These are phyloP conservation scores for Cladophialophora psammophila DNA, from an alignment of 2,329 filamentous ascomycete genomes.

Conservation along the genomic window DNA sequence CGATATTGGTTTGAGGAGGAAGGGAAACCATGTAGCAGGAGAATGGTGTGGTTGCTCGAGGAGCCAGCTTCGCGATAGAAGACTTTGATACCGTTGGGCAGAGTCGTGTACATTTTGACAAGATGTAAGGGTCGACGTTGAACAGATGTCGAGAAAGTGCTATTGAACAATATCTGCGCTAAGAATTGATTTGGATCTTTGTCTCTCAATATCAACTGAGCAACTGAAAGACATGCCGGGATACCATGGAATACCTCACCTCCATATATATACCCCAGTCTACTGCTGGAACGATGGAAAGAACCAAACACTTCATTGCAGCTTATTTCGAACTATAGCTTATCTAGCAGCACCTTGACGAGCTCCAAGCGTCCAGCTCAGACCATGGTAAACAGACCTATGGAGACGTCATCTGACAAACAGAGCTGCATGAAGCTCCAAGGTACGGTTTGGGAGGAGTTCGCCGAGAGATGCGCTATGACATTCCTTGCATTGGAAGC, in stretches of 20 bases:
- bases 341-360: not conserved
- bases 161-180: not conserved
- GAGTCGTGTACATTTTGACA: conserved; percentile 29
- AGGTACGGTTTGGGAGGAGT: not conserved
- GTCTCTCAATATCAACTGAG: not conserved
- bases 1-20: conserved; percentile 56
- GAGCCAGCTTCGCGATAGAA: conserved; percentile 52
- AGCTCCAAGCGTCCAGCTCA: not conserved
- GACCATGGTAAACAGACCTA: not conserved
- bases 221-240: not conserved
- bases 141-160: not conserved
- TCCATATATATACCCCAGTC: conserved; percentile 11
- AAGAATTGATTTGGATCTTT: not conserved
- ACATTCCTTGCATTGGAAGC: conserved; percentile 8
- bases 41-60: conserved; percentile 47
- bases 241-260: not conserved
- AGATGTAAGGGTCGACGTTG: not conserved
- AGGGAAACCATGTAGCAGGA: conserved; percentile 58
- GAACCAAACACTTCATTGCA: not conserved
- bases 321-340: conserved; percentile 1
- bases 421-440: not conserved
- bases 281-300: not conserved
- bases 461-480: not conserved
- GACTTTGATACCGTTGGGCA: conserved; percentile 41
- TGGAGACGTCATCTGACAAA: conserved; percentile 22